Conservation (phyloP, 1,139 yeast species). For the Yamadazyma trypodendri region DNA sequence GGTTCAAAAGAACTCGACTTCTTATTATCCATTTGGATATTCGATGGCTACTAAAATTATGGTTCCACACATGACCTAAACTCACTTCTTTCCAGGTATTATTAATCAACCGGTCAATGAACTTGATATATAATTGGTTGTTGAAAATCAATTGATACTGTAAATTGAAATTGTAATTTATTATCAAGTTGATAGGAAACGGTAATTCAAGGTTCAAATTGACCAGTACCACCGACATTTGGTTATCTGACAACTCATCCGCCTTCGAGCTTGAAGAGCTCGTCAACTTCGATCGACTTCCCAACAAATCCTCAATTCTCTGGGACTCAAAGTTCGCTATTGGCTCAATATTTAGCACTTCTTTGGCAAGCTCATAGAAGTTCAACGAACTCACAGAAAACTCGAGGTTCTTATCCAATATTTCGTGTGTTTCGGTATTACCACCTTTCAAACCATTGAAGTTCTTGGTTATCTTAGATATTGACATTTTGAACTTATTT, state of each 20-base stretch:
- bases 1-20: constrained; percentile 56
- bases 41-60: constrained; percentile 37
- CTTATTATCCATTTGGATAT: constrained; percentile 58
- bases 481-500: constrained; percentile 31
- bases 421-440: constrained; percentile 13
- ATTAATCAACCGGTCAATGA: constrained; percentile 58
- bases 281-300: constrained; percentile 2
- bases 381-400: constrained; percentile 34
- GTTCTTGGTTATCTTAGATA: constrained; percentile 23
- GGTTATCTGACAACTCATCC: constrained; percentile 1
- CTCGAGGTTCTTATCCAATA: constrained; percentile 23
- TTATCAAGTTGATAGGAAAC: constrained; percentile 78
- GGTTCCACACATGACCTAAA: constrained; percentile 67
- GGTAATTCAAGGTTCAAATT: constrained; percentile 73
- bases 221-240: constrained; percentile 31
- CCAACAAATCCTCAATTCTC: constrained; percentile 5
- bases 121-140: constrained; percentile 62
- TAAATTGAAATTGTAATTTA: constrained; percentile 67
- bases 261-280: constrained; percentile 4
- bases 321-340: constrained; percentile 42
- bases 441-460: constrained; percentile 19
- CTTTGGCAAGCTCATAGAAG: constrained; percentile 60
- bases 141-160: constrained; percentile 84
- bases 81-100: constrained; percentile 74
- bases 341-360: constrained; percentile 62